Evolutionary conservation across 2,329 filamentous ascomycete species (phyloP).

Genomic region (Penicillium sp.): DNA sequence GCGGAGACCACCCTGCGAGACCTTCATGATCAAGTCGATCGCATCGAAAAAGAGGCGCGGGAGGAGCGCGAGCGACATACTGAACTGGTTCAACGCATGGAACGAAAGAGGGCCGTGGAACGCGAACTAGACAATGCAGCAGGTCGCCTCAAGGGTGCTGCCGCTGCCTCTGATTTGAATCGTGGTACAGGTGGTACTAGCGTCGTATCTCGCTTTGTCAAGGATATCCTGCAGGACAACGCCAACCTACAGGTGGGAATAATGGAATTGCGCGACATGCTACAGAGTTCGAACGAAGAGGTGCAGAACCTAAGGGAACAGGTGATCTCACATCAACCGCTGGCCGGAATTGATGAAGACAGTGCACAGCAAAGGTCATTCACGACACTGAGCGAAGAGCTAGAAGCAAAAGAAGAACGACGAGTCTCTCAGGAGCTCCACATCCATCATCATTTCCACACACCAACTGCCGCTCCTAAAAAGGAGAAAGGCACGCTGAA

Average conservation of each 20-base stretch:
- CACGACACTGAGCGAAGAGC: slow-evolving; percentile 66
- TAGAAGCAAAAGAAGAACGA: slow-evolving; percentile 52
- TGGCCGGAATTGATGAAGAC: slow-evolving; percentile 39
- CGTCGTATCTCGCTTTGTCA: slow-evolving; percentile 93
- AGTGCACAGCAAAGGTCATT: slow-evolving; percentile 33
- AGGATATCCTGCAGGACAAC: slow-evolving; percentile 92
- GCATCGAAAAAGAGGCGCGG: slow-evolving; percentile 76
- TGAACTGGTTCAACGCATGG: slow-evolving; percentile 77
- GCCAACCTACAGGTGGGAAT: slow-evolving; percentile 89
- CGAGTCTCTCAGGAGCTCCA: slow-evolving; percentile 71
- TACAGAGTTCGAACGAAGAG: slow-evolving; percentile 88
- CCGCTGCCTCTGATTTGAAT: slow-evolving; percentile 63
- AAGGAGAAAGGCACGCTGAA: slow-evolving; percentile 53
- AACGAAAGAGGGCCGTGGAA: slow-evolving; percentile 76
- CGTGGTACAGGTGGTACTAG: slow-evolving; percentile 58
- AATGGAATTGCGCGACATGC: slow-evolving; percentile 82
- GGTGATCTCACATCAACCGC: slow-evolving; percentile 71
- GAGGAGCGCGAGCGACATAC: slow-evolving; percentile 77
- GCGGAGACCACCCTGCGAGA: slow-evolving; percentile 75
- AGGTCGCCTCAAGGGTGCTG: slow-evolving; percentile 74
- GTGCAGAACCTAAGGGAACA: slow-evolving; percentile 83
- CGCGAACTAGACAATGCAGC: slow-evolving; percentile 75
- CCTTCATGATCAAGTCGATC: slow-evolving; percentile 82
- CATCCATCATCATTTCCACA: slow-evolving; percentile 92
- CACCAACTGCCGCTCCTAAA: slow-evolving; percentile 49